Percentiles rank a stretch among this genome's conserved stretches.
These are phyloP conservation scores for Polyplosphaeria fusca DNA, from an alignment of 495 filamentous ascomycete genomes.

Conservation along the genomic window DNA sequence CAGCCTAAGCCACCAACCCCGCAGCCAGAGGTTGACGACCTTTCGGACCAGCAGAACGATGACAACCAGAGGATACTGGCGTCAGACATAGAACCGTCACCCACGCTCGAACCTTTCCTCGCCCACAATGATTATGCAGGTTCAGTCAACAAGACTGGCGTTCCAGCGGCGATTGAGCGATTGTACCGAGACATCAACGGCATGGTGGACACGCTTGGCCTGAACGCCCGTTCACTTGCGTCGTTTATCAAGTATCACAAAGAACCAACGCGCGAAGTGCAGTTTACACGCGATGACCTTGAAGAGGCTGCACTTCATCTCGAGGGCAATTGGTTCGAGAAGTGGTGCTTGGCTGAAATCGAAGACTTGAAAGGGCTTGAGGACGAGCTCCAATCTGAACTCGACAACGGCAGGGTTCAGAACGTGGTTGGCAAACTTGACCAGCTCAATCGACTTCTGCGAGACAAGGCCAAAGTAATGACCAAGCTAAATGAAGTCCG, in stretches of 20 bases:
- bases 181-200: slow-evolving; percentile 91
- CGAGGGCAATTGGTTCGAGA: slow-evolving; percentile 49
- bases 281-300: slow-evolving; percentile 56
- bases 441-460: slow-evolving; percentile 57
- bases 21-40: slow-evolving; percentile 34
- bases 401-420: slow-evolving; percentile 63
- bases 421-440: slow-evolving; percentile 62
- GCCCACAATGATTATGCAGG: neutral
- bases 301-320: slow-evolving; percentile 47
- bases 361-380: slow-evolving; percentile 59
- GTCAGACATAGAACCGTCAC: slow-evolving; percentile 51
- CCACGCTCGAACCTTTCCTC: slow-evolving; percentile 39
- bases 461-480: slow-evolving; percentile 64
- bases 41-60: slow-evolving; percentile 63
- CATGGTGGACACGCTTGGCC: slow-evolving; percentile 89
- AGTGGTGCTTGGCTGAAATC: slow-evolving; percentile 70
- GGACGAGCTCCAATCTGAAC: slow-evolving; percentile 52
- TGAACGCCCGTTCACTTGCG: slow-evolving; percentile 75
- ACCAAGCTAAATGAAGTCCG: slow-evolving; percentile 69
- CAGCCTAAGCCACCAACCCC: slow-evolving; percentile 42
- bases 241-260: slow-evolving; percentile 67
- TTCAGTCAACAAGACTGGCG: slow-evolving; percentile 53
- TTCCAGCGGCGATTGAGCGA: slow-evolving; percentile 76
- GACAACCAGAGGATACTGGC: slow-evolving; percentile 56
- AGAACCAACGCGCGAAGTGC: slow-evolving; percentile 48